phyloP scores from a whole-genome alignment of 352 stramenopile species.

The Phytopythium oedochilum region DNA sequence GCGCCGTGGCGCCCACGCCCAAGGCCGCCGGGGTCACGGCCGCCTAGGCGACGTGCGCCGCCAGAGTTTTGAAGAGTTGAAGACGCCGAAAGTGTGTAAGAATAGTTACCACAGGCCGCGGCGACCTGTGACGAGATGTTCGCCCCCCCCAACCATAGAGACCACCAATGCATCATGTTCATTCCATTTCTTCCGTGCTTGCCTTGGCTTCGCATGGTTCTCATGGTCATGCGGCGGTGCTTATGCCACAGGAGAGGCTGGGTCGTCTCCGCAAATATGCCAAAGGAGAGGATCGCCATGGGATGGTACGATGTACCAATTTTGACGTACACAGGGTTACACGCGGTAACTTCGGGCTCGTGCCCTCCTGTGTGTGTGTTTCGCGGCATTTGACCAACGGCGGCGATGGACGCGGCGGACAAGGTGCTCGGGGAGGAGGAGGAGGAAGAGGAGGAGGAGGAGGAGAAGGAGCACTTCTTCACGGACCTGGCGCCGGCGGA shows the following conservation, averaged over 20 bases:
- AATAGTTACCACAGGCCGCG: conserved; percentile 8
- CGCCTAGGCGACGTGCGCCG: conserved; percentile 14
- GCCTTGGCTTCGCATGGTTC: too few species aligned
- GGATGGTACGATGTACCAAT: too few species aligned
- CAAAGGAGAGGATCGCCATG: too few species aligned
- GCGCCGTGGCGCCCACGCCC: conserved; percentile 23
- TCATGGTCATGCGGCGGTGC: too few species aligned
- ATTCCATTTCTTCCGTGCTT: conserved; percentile 5
- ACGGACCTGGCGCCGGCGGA: conserved; percentile 8
- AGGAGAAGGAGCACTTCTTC: conserved; percentile 33
- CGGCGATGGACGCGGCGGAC: conserved; percentile 15
- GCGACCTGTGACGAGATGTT: conserved; percentile 2
- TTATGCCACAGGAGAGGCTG: too few species aligned
- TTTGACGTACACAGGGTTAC: too few species aligned
- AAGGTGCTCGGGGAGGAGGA: conserved; percentile 16
- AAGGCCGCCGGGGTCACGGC: conserved; percentile 46
- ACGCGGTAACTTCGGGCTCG: too few species aligned
- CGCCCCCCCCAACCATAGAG: not conserved
- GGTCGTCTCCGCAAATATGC: too few species aligned
- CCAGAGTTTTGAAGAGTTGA: conserved; percentile 1
- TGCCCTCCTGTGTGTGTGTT: too few species aligned
- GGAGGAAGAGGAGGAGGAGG: conserved; percentile 19
- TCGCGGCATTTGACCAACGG: not conserved
- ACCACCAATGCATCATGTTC: conserved; percentile 4
- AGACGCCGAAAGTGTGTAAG: conserved; percentile 5